Evolutionary conservation across 2,329 filamentous ascomycete species (phyloP).

Genomic region (Botryotinia globosa): DNA sequence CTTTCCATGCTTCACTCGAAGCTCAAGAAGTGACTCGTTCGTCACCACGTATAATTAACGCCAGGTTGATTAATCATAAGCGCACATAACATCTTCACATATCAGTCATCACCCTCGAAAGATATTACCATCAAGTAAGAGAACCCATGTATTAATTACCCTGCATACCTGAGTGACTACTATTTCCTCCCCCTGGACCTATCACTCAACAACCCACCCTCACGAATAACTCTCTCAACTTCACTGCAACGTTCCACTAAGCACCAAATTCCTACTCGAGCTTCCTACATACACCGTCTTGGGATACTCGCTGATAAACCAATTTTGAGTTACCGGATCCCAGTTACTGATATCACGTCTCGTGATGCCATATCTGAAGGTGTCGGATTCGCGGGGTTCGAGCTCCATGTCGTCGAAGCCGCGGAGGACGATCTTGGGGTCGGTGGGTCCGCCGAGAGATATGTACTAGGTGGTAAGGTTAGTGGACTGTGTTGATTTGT

Average conservation of each 20-base stretch:
- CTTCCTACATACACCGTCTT: conserved; percentile 38
- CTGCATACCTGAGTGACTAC: no score
- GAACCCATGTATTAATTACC: no score
- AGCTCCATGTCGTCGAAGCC: conserved; percentile 78
- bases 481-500: neutral
- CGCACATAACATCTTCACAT: neutral
- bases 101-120: fast-evolving
- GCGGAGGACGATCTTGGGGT: conserved; percentile 66
- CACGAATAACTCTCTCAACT: no score
- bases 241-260: conserved; percentile 44
- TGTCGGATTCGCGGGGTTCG: conserved; percentile 60
- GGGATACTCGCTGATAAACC: conserved; percentile 52
- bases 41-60: neutral
- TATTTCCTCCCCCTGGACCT: fast-evolving
- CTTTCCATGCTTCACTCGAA: neutral
- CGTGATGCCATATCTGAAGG: conserved; percentile 68
- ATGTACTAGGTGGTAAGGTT: conserved; percentile 55
- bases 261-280: conserved; percentile 31
- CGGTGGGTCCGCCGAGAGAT: conserved; percentile 71
- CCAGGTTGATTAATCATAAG: neutral
- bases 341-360: conserved; percentile 85
- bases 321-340: conserved; percentile 76
- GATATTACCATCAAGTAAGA: neutral
- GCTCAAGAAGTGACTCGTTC: neutral
- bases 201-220: neutral